These are phyloP conservation scores for Fraxinus sp. DNA, from an alignment of 305 asterid genomes.

Conservation along the genomic window DNA sequence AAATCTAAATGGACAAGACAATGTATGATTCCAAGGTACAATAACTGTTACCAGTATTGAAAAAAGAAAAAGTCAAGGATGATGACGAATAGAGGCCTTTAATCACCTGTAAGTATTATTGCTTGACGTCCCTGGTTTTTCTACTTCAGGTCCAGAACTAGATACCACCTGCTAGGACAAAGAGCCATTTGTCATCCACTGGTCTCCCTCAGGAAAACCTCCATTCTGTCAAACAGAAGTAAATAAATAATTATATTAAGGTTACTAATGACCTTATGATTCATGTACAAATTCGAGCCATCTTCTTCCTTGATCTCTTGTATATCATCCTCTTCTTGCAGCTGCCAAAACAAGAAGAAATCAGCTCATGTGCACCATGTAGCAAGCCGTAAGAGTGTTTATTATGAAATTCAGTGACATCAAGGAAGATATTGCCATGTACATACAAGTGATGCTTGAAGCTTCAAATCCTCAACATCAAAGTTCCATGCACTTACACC, in stretches of 20 bases:
- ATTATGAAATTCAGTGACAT: neutral
- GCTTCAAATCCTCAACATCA: slow-evolving; percentile 89
- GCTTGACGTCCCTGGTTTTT: slow-evolving; percentile 8
- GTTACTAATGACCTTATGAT: slow-evolving; percentile 46
- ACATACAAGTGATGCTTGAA: slow-evolving; percentile 90
- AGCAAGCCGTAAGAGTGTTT: slow-evolving; percentile 9
- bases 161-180: neutral
- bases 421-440: neutral
- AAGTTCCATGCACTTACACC: slow-evolving; percentile 99
- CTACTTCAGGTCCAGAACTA: slow-evolving; percentile 5
- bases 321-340: slow-evolving; percentile 76
- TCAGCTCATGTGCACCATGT: slow-evolving; percentile 27
- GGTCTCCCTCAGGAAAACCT: slow-evolving; percentile 2
- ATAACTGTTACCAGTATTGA: neutral
- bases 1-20: neutral
- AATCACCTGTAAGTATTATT: slow-evolving; percentile 2
- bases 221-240: neutral
- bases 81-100: neutral
- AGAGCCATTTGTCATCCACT: neutral
- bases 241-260: neutral
- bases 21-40: neutral
- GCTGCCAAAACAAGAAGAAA: slow-evolving; percentile 46
- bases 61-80: neutral
- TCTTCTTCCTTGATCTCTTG: slow-evolving; percentile 73
- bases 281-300: slow-evolving; percentile 34